Base-by-base conservation (phyloP, 2,329 filamentous ascomycete genomes). In the Xenoacremonium recifei region DNA sequence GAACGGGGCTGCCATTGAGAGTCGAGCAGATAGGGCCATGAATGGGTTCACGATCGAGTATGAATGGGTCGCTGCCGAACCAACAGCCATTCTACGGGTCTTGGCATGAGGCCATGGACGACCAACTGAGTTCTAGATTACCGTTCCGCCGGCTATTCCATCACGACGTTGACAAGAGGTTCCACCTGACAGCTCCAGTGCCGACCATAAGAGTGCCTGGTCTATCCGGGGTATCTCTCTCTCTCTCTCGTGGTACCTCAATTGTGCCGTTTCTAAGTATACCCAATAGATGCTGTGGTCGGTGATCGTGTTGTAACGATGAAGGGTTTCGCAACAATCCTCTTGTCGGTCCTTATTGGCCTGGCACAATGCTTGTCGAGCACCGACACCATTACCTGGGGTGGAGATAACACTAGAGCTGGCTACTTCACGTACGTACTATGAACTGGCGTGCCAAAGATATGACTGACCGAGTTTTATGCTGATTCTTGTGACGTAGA, bases 351-450 rank as follows among this genome's bases (percentile, higher is more conserved):
- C 48, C 49, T 70, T 40, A 48, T 56, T 31, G 57, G 62, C 50
- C 50, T 65, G 30, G 60, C 57, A 49, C 50, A 54, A 42, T 65
- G 64, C 35, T 58, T 72, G 12, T 70, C 55, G 6, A 60, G 57
- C n/a, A 76, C 75, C 1, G 75, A 79, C 45, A 79, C 76, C 42
- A 79, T 80, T 47, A 81, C 77, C 20, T 80, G 77, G 75, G 76
- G 76, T 50, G 77, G 77, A 45, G 76, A 79, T 51, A 79, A 77
- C 54, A 69, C 72, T 10, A 63, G 77, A 37, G 57, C 69, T 11
- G 75, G 77, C 20, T 80, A 80, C 55, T 72, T 77, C 56, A 69
- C 66, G 74, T 76, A 51, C 57, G 70, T 61, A n/a, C 2, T 15
- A 1, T 16, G 4, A 23, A 6, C n/a, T 35, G 11, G 0, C 3